These are phyloP conservation scores for Nymphaea colorata DNA, from an alignment of 164 flowering plant genomes.

Conservation along the genomic window DNA sequence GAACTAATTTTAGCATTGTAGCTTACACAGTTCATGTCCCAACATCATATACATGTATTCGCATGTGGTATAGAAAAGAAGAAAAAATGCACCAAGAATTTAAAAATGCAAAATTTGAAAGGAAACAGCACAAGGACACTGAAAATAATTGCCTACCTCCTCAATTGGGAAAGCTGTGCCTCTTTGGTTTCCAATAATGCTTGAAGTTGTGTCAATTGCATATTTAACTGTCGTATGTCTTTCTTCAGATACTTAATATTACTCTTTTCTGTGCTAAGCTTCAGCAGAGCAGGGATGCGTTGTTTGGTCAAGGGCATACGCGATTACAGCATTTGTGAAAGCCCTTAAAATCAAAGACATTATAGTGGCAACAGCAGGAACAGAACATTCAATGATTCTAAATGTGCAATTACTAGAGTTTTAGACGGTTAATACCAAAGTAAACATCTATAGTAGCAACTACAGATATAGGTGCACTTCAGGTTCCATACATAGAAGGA, in stretches of 20 bases:
- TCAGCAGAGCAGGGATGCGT: constrained; percentile 81
- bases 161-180: constrained; percentile 38
- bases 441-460: too few relatives aligned
- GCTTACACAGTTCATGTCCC: too few relatives aligned
- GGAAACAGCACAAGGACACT: neutral
- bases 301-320: constrained; percentile 40
- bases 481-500: too few relatives aligned
- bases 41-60: too few relatives aligned
- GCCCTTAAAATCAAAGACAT: neutral
- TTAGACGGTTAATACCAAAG: too few relatives aligned
- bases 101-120: neutral
- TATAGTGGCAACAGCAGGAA: neutral
- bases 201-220: constrained; percentile 63
- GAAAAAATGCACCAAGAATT: neutral
- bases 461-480: too few relatives aligned
- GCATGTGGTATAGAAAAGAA: too few relatives aligned
- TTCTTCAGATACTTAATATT: constrained; percentile 60
- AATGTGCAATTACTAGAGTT: too few relatives aligned
- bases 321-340: neutral
- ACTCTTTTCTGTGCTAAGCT: constrained; percentile 68
- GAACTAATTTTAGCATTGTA: too few relatives aligned
- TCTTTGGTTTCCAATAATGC: constrained; percentile 75
- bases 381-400: too few relatives aligned
- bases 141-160: constrained; percentile 28
- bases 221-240: constrained; percentile 74